Percentiles rank a stretch among this genome's conserved stretches.
These are phyloP conservation scores for Nicotiana noctiflora DNA, from an alignment of 257 asterid genomes.

Conservation along the genomic window DNA sequence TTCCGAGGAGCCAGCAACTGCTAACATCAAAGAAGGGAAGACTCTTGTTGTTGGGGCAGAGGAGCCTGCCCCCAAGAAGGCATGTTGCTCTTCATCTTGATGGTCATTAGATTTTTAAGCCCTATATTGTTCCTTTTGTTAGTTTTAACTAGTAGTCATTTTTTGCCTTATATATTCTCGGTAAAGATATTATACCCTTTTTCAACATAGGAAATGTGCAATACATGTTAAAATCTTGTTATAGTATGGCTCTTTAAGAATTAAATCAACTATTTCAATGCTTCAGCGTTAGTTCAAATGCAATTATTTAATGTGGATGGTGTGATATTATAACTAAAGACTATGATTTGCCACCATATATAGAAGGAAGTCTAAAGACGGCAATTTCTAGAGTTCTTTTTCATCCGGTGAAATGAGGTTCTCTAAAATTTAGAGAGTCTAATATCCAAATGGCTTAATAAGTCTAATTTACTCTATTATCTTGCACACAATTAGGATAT, in stretches of 20 bases:
- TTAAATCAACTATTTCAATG: not conserved
- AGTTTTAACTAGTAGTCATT: not conserved
- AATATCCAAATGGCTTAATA: too few species aligned
- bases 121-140: not conserved
- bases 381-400: not conserved
- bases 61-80: constrained; percentile 44
- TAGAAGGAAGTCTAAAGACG: not conserved
- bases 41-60: constrained; percentile 71
- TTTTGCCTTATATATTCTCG: not conserved
- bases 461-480: too few species aligned
- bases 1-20: constrained; percentile 49
- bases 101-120: constrained; percentile 1
- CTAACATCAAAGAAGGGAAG: constrained; percentile 71
- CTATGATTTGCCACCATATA: too few species aligned
- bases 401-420: not conserved
- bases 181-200: not conserved
- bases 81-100: constrained; percentile 70
- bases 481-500: not conserved
- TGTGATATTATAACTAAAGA: not conserved
- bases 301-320: not conserved
- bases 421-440: too few species aligned
- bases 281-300: not conserved
- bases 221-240: constrained; percentile 3
- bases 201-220: not conserved
- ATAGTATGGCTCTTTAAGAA: not conserved